Evolutionary conservation across 441 rosid genomes (phyloP), one percentile per base, ranked within the genome.

Genomic region (Gossypium aridum): DNA sequence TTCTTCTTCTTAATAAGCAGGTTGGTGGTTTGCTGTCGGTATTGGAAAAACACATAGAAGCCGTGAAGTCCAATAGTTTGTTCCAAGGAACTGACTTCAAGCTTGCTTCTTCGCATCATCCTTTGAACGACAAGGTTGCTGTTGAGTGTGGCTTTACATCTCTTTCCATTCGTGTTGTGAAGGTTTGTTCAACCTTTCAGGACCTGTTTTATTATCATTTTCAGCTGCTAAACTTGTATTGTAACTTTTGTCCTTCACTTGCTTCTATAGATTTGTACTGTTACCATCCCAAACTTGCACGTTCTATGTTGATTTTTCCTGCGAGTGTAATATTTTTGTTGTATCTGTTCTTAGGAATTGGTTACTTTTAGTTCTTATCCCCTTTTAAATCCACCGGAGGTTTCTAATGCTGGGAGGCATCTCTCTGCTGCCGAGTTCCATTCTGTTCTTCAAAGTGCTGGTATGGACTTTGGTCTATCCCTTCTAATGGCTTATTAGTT

Each of bases 1-100:
- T 17, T 9, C 70, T 47, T 23, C 26, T 47, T 49, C 14, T n/a
- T 68, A 43, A 17, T 79, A 55, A 77, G 70, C 65, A 95, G 98
- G 89, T 93, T 75, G 96, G 99, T 78, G 99, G 99, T 67, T 75
- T 76, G 77, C 75, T 87, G 17, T 82, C 78, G 2, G 84, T 91
- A 0, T 76, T 92, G 84, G 89, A 89, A 80, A 82, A 81, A 64
- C 98, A 92, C 83, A 81, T 95, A 16, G 85, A 77, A 0, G 88
- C 83, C 0, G 84, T 87, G 25, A 85, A 87, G 87, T 76, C 76
- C 3, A 78, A 78, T n/a, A 16, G 71, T 84, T 85, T 88, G 60
- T 92, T 95, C 70, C 81, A 86, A 77, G 98, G 98, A 13, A 91
- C 98, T 0, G 99, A 95, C 78, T 95, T 95, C 83, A 93, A 95